Percentiles rank a stretch among this genome's conserved stretches.
phyloP scores from a whole-genome alignment of 2,329 filamentous ascomycete species.

The Curvularia hawaiiensis region DNA sequence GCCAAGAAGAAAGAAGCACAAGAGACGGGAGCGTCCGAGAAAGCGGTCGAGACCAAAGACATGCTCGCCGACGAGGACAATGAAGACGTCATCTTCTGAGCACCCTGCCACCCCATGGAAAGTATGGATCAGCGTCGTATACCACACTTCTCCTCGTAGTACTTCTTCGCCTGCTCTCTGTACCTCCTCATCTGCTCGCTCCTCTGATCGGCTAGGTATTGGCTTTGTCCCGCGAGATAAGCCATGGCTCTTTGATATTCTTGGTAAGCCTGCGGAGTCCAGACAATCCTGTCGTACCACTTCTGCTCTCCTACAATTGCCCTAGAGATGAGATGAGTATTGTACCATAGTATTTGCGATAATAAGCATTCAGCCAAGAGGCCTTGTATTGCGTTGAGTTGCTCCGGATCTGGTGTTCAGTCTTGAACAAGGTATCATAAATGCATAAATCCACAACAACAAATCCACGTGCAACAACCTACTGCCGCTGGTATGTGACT shows the following conservation, averaged over 20 bases:
- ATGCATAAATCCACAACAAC: conserved; percentile 32
- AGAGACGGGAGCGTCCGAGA: conserved; percentile 24
- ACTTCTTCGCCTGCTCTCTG: no score
- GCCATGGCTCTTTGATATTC: conserved; percentile 3
- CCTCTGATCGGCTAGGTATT: not conserved
- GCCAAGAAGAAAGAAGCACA: conserved; percentile 49
- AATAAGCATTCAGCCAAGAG: conserved; percentile 14
- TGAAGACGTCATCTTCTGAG: conserved; percentile 82
- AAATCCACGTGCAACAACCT: conserved; percentile 33
- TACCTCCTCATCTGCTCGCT: no score
- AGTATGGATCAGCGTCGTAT: not conserved
- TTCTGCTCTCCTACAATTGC: not conserved
- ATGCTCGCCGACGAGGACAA: conserved; percentile 78
- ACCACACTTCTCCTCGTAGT: not conserved
- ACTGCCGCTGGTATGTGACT: conserved; percentile 96
- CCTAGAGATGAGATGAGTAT: conserved; percentile 15
- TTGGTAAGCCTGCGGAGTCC: not conserved
- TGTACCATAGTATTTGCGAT: conserved; percentile 14
- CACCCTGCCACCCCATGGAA: not conserved
- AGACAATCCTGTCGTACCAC: not conserved
- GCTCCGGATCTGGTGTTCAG: conserved; percentile 13
- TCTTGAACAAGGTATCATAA: conserved; percentile 25
- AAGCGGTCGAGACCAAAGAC: conserved; percentile 60
- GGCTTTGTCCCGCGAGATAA: conserved; percentile 5
- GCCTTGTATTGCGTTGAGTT: conserved; percentile 14